These are phyloP conservation scores for Mitragyna speciosa DNA, from an alignment of 257 asterid genomes.

Conservation along the genomic window DNA sequence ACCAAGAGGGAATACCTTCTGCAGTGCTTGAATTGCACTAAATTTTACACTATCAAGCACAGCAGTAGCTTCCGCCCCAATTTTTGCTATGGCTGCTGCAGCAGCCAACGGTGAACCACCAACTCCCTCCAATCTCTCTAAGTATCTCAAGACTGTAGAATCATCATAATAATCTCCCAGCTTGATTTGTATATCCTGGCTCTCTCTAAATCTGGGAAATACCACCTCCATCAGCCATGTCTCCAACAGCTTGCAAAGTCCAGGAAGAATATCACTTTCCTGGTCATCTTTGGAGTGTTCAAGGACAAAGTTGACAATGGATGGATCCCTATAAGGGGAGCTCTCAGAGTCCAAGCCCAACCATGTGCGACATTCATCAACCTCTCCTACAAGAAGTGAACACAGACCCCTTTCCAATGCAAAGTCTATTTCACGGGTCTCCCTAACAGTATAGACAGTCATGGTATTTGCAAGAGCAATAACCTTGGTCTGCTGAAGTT, in stretches of 20 bases:
- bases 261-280: conserved; percentile 86
- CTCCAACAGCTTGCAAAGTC: conserved; percentile 89
- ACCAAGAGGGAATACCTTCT: conserved; percentile 76
- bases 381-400: conserved; percentile 91
- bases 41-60: conserved; percentile 86
- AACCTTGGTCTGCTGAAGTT: conserved; percentile 89
- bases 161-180: conserved; percentile 98
- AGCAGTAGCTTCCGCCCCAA: conserved; percentile 96
- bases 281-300: conserved; percentile 76
- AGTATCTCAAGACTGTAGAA: conserved; percentile 86
- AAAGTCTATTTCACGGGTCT: conserved; percentile 76
- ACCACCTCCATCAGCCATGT: conserved; percentile 98
- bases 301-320: conserved; percentile 67
- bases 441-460: conserved; percentile 45
- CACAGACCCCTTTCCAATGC: conserved; percentile 98
- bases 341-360: conserved; percentile 77
- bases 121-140: conserved; percentile 82
- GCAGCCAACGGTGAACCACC: conserved; percentile 95
- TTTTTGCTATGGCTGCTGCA: conserved; percentile 93
- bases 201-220: conserved; percentile 93
- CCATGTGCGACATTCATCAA: conserved; percentile 89
- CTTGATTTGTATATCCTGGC: conserved; percentile 59
- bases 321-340: conserved; percentile 83
- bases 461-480: conserved; percentile 48
- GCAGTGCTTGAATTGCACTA: conserved; percentile 83